Percentiles rank a stretch among this genome's conserved stretches.
phyloP scores from a whole-genome alignment of 1,284 basidiomycete species.

The Moesziomyces sp. region DNA sequence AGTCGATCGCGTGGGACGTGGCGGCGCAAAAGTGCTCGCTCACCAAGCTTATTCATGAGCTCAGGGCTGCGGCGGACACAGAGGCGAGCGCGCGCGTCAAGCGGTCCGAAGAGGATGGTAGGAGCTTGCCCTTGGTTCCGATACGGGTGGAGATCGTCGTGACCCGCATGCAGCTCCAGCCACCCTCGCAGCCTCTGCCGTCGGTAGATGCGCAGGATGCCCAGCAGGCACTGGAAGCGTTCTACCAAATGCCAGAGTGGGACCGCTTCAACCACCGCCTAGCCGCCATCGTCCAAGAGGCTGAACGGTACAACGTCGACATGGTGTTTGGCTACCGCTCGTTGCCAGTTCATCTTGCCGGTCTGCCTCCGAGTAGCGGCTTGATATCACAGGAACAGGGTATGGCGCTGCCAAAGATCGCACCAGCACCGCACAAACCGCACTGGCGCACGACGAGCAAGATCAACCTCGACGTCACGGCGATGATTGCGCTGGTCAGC shows the following conservation, averaged over 20 bases:
- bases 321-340: constrained; percentile 34
- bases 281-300: constrained; percentile 26
- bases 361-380: constrained; percentile 10
- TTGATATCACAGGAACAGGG: constrained; percentile 1
- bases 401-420: constrained; percentile 26
- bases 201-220: background rate
- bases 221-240: constrained; percentile 9
- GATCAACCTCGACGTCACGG: constrained; percentile 61
- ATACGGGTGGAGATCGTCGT: constrained; percentile 46
- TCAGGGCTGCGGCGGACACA: constrained; percentile 35
- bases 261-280: constrained; percentile 44
- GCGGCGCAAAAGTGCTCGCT: constrained; percentile 47
- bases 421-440: constrained; percentile 24
- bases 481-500: constrained; percentile 57
- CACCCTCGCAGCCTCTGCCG: constrained; percentile 16
- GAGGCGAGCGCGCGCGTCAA: constrained; percentile 23
- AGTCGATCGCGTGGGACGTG: constrained; percentile 31
- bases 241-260: constrained; percentile 45
- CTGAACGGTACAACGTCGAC: constrained; percentile 20
- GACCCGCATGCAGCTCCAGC: constrained; percentile 42
- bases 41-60: constrained; percentile 35
- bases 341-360: background rate
- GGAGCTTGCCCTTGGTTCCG: constrained; percentile 9
- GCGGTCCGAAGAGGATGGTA: constrained; percentile 21
- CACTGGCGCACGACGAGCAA: constrained; percentile 24